Evolutionary conservation across 1,284 basidiomycete genomes (phyloP).

Genomic region (Earliella scabrosa): DNA sequence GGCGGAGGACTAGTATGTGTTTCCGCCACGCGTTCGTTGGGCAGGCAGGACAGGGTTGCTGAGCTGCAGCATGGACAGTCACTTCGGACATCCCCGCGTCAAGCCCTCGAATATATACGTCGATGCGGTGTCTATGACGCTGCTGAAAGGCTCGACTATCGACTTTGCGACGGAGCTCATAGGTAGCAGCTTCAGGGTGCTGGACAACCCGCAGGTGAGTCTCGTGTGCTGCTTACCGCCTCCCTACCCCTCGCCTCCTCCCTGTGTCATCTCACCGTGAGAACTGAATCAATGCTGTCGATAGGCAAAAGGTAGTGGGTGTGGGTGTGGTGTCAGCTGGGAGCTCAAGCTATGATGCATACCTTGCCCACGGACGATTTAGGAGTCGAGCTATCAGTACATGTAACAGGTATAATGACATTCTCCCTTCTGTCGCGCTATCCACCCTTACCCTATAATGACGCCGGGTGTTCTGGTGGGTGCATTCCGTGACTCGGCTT

Average conservation of each 20-base stretch:
- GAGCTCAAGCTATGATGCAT: slow-evolving; percentile 8
- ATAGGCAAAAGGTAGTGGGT: slow-evolving; percentile 11
- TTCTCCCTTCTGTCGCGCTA: neutral
- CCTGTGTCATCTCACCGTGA: too few relatives aligned
- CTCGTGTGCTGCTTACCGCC: too few relatives aligned
- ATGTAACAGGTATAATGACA: neutral
- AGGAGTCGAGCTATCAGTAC: neutral
- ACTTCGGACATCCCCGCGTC: slow-evolving; percentile 69
- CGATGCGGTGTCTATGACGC: slow-evolving; percentile 79
- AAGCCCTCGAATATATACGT: slow-evolving; percentile 76
- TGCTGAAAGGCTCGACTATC: slow-evolving; percentile 83
- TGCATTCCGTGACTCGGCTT: neutral
- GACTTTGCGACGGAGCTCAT: slow-evolving; percentile 93
- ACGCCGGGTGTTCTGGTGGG: too few relatives aligned
- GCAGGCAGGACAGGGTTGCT: neutral
- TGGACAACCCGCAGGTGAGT: slow-evolving; percentile 76
- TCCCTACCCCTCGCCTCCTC: neutral
- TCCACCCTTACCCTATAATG: too few relatives aligned
- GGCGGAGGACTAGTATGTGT: slow-evolving; percentile 82
- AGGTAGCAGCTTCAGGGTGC: slow-evolving; percentile 81
- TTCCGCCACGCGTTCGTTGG: slow-evolving; percentile 5
- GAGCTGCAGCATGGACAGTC: slow-evolving; percentile 40
- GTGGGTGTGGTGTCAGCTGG: slow-evolving; percentile 16
- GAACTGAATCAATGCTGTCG: neutral
- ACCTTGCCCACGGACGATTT: neutral